A percentile compares a stretch with the other conserved stretches of the same genome.
These are phyloP conservation scores for Chalaropsis ovoidea DNA, from an alignment of 2,329 filamentous ascomycete genomes.

Conservation along the genomic window DNA sequence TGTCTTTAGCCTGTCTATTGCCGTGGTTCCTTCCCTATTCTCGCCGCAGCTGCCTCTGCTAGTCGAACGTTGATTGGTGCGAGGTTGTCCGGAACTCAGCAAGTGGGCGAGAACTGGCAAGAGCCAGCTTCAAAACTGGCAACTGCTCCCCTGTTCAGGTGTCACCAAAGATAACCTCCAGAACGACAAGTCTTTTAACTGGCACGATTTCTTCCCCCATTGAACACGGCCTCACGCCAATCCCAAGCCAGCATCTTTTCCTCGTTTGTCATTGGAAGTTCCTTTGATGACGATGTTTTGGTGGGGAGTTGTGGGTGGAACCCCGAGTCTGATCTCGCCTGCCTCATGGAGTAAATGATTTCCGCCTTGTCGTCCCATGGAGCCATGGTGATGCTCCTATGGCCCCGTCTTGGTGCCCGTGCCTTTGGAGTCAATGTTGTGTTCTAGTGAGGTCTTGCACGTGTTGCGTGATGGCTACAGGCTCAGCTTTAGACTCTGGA, in stretches of 20 bases:
- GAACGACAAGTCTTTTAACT: neutral
- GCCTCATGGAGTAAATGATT: constrained; percentile 14
- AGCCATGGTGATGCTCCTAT: neutral
- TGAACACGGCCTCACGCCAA: neutral
- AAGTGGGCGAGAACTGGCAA: neutral
- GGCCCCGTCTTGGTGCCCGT: neutral
- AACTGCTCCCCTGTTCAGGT: neutral
- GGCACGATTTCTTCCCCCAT: neutral
- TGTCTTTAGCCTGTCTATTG: neutral
- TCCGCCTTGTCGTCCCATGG: neutral
- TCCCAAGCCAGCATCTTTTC: neutral
- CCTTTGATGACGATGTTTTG: constrained; percentile 9
- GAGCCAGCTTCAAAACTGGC: neutral
- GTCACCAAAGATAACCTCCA: neutral
- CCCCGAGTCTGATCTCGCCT: neutral
- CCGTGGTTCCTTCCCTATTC: neutral
- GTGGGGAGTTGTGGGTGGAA: neutral
- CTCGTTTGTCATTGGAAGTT: neutral
- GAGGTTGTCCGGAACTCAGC: neutral
- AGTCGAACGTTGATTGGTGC: neutral
- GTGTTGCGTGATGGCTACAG: neutral
- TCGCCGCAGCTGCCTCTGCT: neutral
- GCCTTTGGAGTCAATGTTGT: neutral
- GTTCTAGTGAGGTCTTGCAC: neutral
- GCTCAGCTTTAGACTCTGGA: neutral